phyloP scores from a whole-genome alignment of 2,329 filamentous ascomycete species.

The Colletotrichum liaoningense region DNA sequence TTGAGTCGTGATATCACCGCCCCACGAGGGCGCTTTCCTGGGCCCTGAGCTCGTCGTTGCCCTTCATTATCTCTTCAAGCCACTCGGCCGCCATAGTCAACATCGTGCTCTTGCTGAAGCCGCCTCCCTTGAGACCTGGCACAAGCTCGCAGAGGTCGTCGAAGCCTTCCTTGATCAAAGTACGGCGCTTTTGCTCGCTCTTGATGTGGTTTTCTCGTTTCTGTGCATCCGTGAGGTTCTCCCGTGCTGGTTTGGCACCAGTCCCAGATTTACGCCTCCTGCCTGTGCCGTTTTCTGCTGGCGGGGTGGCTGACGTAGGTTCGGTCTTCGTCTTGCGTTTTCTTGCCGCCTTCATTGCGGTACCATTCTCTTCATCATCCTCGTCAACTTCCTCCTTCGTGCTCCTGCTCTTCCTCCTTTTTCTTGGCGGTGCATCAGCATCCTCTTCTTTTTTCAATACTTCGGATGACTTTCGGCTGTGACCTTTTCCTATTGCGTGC shows the following conservation, averaged over 20 bases:
- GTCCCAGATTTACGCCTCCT: constrained; percentile 64
- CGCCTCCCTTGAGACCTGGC: constrained; percentile 77
- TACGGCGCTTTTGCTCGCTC: constrained; percentile 87
- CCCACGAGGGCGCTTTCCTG: constrained; percentile 59
- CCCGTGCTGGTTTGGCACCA: constrained; percentile 62
- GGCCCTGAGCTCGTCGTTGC: constrained; percentile 71
- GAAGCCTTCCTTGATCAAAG: constrained; percentile 84
- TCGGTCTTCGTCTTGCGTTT: constrained; percentile 62
- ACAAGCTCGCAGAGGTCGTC: constrained; percentile 83
- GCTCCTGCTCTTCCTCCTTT: constrained; percentile 66
- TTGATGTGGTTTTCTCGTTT: constrained; percentile 89
- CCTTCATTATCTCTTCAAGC: constrained; percentile 77
- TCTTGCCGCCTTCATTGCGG: constrained; percentile 47
- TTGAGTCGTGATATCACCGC: neutral
- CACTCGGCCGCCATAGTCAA: constrained; percentile 81
- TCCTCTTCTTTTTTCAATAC: constrained; percentile 50
- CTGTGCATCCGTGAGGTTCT: constrained; percentile 84
- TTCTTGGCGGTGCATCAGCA: constrained; percentile 56
- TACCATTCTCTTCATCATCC: constrained; percentile 53
- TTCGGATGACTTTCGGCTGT: constrained; percentile 40
- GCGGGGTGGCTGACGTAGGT: constrained; percentile 44
- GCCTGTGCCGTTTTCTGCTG: constrained; percentile 47
- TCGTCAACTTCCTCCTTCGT: constrained; percentile 54
- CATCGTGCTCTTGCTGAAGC: constrained; percentile 86
- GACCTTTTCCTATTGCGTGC: constrained; percentile 37